Evolutionary conservation across 1,139 yeast genomes (phyloP).

Genomic region (Debaryomyces psychrophilus): DNA sequence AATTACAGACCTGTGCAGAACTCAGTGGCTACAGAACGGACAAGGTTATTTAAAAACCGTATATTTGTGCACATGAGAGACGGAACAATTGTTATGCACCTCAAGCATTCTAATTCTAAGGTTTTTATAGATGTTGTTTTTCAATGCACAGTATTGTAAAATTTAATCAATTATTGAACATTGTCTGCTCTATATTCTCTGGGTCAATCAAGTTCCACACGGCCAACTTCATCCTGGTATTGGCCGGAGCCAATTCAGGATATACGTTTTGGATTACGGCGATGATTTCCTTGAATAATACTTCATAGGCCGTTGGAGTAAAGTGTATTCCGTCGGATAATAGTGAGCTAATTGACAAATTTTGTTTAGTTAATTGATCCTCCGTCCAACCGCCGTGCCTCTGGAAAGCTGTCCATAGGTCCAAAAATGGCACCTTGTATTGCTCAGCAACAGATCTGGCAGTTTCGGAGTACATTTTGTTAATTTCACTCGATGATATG

Average conservation of each 20-base stretch:
- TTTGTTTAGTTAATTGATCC: conserved; percentile 17
- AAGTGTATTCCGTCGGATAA: conserved; percentile 70
- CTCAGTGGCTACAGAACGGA: not conserved
- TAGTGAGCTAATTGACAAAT: conserved; percentile 20
- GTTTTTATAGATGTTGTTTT: not conserved
- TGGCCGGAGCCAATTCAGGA: conserved; percentile 51
- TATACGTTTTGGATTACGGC: conserved; percentile 40
- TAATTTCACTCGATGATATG: conserved; percentile 28
- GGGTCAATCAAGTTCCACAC: conserved; percentile 6
- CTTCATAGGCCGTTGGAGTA: conserved; percentile 58
- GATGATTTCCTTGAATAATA: conserved; percentile 50
- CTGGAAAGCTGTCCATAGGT: conserved; percentile 52
- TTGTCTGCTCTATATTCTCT: conserved; percentile 1
- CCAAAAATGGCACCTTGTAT: conserved; percentile 52
- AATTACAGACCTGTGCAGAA: not conserved
- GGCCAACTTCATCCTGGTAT: conserved; percentile 35
- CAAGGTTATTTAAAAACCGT: too few species aligned
- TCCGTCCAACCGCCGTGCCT: conserved; percentile 20
- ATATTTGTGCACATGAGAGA: too few species aligned
- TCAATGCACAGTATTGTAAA: not conserved
- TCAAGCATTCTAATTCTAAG: too few species aligned
- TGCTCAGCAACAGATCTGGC: conserved; percentile 49
- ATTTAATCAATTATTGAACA: not conserved
- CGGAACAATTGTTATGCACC: too few species aligned
- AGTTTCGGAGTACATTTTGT: conserved; percentile 53